phyloP scores from a whole-genome alignment of 2,329 filamentous ascomycete species.

The Cladosporium sp. region DNA sequence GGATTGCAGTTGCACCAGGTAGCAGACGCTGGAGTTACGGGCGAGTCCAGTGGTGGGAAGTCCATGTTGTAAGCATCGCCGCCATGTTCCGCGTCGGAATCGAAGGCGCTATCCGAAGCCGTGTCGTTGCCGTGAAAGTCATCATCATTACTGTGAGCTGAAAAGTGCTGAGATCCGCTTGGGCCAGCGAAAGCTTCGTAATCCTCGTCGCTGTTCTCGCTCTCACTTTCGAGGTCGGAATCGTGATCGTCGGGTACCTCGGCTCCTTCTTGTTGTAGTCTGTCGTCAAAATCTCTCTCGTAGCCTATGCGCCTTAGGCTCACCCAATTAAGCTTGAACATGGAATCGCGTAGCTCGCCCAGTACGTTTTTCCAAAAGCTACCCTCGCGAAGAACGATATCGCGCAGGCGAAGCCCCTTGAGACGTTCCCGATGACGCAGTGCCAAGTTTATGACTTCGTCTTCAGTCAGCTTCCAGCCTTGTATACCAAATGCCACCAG shows the following conservation, averaged over 20 bases:
- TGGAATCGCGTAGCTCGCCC: slow-evolving; percentile 55
- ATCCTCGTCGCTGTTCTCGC: slow-evolving; percentile 33
- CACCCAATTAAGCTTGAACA: slow-evolving; percentile 61
- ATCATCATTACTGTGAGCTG: slow-evolving; percentile 25
- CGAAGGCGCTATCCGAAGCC: slow-evolving; percentile 23
- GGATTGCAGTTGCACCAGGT: slow-evolving; percentile 50
- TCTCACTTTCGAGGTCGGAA: slow-evolving; percentile 44
- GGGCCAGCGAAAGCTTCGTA: slow-evolving; percentile 24
- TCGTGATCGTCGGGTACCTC: slow-evolving; percentile 50
- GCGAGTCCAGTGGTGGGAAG: slow-evolving; percentile 45
- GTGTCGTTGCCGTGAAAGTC: slow-evolving; percentile 1
- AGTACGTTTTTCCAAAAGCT: slow-evolving; percentile 64
- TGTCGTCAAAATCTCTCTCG: slow-evolving; percentile 53
- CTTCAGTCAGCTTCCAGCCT: slow-evolving; percentile 60
- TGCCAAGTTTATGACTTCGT: slow-evolving; percentile 61
- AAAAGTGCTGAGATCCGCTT: slow-evolving; percentile 10
- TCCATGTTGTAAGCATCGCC: slow-evolving; percentile 45
- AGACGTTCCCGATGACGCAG: slow-evolving; percentile 58
- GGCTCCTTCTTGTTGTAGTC: slow-evolving; percentile 39
- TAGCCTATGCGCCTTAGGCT: slow-evolving; percentile 65
- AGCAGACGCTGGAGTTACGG: slow-evolving; percentile 48
- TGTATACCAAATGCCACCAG: slow-evolving; percentile 66
- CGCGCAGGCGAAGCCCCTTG: slow-evolving; percentile 59
- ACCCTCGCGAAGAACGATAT: slow-evolving; percentile 61
- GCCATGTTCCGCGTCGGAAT: slow-evolving; percentile 41